phyloP scores from a whole-genome alignment of 768 basidiomycete genomes.

The Ramaria rubella region DNA sequence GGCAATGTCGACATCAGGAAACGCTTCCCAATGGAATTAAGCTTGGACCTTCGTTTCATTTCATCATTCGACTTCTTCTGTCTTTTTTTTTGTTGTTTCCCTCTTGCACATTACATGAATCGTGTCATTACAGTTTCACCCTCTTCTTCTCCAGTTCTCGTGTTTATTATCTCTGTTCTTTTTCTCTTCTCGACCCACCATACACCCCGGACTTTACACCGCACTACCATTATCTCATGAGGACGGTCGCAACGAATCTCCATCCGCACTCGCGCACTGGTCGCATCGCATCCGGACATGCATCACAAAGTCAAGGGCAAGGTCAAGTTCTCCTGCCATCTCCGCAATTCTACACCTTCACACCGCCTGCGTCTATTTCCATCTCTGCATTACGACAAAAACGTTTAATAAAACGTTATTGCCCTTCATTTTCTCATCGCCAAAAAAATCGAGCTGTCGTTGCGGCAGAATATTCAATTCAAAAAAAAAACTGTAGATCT shows the following conservation, averaged over 20 bases:
- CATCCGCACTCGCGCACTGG: not conserved
- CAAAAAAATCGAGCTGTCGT: not conserved
- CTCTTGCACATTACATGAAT: not conserved
- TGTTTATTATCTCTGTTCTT: not conserved
- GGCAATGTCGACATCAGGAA: not conserved
- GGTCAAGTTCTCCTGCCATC: not conserved
- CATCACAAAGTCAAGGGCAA: not conserved
- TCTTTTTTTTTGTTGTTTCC: not conserved
- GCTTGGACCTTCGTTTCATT: not conserved
- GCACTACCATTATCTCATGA: not conserved
- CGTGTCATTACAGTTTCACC: not conserved
- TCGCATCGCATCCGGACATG: not conserved
- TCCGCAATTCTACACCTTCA: not conserved
- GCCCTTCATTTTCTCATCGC: not conserved
- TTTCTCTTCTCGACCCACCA: not conserved
- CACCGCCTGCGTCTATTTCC: not conserved
- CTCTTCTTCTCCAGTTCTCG: not conserved
- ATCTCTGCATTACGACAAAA: not conserved
- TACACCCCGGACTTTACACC: not conserved
- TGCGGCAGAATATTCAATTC: not conserved
- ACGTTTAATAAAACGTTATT: not conserved
- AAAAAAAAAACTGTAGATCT: not conserved
- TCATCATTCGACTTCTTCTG: too few relatives aligned
- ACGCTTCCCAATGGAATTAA: not conserved
- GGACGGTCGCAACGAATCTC: not conserved